phyloP scores from a whole-genome alignment of 768 basidiomycete genomes.

The Naematelia encephala region DNA sequence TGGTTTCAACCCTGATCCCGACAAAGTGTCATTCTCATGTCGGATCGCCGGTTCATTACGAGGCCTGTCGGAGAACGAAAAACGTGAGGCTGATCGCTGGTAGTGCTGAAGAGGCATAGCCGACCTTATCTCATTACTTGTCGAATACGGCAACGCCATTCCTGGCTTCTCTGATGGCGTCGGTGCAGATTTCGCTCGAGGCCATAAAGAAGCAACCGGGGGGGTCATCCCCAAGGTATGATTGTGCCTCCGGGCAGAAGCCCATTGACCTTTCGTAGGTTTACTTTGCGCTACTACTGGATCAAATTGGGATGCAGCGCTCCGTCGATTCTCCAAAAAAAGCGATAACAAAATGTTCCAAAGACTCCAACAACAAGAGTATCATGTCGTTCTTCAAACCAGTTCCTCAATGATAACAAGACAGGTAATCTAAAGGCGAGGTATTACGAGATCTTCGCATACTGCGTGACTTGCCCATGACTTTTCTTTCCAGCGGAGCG shows the following conservation, averaged over 20 bases:
- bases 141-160: conserved; percentile 51
- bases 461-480: too few species aligned
- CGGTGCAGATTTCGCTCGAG: conserved; percentile 56
- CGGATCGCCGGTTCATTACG: conserved; percentile 52
- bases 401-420: too few species aligned
- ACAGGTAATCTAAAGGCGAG: too few species aligned
- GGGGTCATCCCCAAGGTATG: conserved; percentile 55
- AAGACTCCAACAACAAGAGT: too few species aligned
- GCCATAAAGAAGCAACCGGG: conserved; percentile 58
- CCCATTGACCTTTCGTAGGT: neutral
- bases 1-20: conserved; percentile 52
- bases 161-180: conserved; percentile 52
- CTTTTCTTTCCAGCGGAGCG: too few species aligned
- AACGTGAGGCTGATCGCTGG: conserved; percentile 25
- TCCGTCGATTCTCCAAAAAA: too few species aligned
- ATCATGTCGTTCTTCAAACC: too few species aligned
- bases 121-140: conserved; percentile 53
- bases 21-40: conserved; percentile 53
- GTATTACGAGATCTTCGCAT: too few species aligned
- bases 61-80: conserved; percentile 41
- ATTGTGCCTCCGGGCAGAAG: neutral
- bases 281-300: conserved; percentile 8
- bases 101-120: conserved; percentile 21
- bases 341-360: too few species aligned
- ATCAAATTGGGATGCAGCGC: conserved; percentile 15